Evolutionary conservation across 305 asterid genomes (phyloP), one percentile per base, ranked within the genome.

Genomic region (Ajuga reptans): DNA sequence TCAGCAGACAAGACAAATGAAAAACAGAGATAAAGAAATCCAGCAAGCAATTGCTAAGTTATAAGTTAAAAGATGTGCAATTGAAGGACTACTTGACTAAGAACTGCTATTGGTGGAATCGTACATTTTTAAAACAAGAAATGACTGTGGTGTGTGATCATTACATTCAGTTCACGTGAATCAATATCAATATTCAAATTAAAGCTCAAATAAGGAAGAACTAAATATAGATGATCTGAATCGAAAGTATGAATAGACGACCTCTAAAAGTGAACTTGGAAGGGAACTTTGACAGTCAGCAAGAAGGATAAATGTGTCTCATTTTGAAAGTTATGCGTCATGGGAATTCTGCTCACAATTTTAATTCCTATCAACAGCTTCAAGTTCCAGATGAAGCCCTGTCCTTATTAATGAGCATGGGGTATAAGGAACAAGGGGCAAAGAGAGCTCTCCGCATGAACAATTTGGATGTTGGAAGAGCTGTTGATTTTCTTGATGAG

Each of bases 391-490:
- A 93, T 80, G 96, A 93, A 74, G 66, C 87, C 53, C 79, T 93
- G 70, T 85, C 92, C 6, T 60, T 87, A 54, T 72, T 93, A 62
- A 73, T 86, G 87, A 77, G 87, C 80, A 89, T 93, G 98, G 98
- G 96, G 10, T 90, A 86, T 64, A 86, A 81, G 75, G 95, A 83
- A 78, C 80, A 61, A 49, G 83, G 83, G 78, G 87, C 96, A 72
- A 93, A 84, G 81, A 90, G 92, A 76, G 97, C 98, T 11, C 91
- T 93, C 46, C 90, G 97, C 75, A 84, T 93, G 89, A 87, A 74
- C 81, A 88, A 85, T 72, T 88, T 88, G 82, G 92, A 89, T 75
- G 82, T 87, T 45, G 86, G 86, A 66, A 80, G 81, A 57, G 94
- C 98, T 57, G 77, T 93, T 66, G 92, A 87, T 74, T 93, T 93